These are phyloP conservation scores for Lactarius hatsudake DNA, from an alignment of 768 basidiomycete genomes.

Conservation along the genomic window DNA sequence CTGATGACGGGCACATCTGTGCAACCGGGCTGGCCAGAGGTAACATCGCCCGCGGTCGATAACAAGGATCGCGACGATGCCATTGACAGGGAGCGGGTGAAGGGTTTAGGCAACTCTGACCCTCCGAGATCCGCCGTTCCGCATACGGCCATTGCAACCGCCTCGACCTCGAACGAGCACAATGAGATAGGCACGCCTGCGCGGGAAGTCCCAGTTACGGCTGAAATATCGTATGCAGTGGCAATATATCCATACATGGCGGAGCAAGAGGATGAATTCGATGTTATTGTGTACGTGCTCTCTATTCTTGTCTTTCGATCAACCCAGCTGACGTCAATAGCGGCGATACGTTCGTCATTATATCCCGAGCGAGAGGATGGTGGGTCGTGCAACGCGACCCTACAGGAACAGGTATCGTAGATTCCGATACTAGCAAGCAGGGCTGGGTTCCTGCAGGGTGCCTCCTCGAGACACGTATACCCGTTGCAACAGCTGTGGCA, in stretches of 20 bases:
- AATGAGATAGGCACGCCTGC: constrained; percentile 29
- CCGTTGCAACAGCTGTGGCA: constrained; percentile 83
- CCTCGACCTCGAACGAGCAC: constrained; percentile 27
- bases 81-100: constrained; percentile 28
- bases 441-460: constrained; percentile 99
- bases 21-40: constrained; percentile 76
- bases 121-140: constrained; percentile 40
- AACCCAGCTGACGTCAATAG: constrained; percentile 38
- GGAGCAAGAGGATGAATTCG: constrained; percentile 97
- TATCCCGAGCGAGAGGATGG: constrained; percentile 96
- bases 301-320: constrained; percentile 23
- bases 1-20: constrained; percentile 53
- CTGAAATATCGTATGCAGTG: constrained; percentile 86
- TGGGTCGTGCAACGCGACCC: constrained; percentile 98
- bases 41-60: constrained; percentile 57
- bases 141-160: constrained; percentile 28
- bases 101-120: constrained; percentile 13
- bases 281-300: constrained; percentile 83
- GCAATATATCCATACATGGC: constrained; percentile 99
- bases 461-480: constrained; percentile 87
- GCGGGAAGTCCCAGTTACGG: constrained; percentile 35
- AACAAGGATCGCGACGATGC: constrained; percentile 45
- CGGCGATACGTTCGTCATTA: constrained; percentile 90
- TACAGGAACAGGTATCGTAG: constrained; percentile 74
- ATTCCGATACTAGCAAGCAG: constrained; percentile 74